Base-by-base conservation (phyloP, 225 moss, liverwort and hornwort species). In the Straminergon stramineum region DNA sequence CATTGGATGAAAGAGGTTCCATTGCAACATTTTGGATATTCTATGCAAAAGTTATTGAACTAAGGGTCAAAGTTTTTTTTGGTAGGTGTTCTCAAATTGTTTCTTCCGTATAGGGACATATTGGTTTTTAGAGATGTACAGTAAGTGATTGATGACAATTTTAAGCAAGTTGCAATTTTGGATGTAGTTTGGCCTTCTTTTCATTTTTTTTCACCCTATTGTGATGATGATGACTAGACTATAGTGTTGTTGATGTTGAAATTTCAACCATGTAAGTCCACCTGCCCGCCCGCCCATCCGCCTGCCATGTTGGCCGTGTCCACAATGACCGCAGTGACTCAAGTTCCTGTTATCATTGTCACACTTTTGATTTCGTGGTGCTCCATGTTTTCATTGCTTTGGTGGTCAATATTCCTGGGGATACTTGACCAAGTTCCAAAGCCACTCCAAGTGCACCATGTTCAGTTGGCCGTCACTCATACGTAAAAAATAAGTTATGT, bases 111-210 rank as follows among this genome's bases (percentile, higher is more conserved):
- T 13, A 39, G 0, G 3, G 39, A 23, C 23, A 70, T 23, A 39
- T 23, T 23, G 4, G 4, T 39, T n/a, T 14, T 7, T 4, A 8
- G 14, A 39, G 7, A 39, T 23, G 23, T 39, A 23, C 7, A 14
- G 8, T 23, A 0, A 7, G 1, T 22, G 22, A 68, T n/a, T n/a
- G n/a, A 22, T 69, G n/a, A 23, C 2, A 2, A 0, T 69, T 69
- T 37, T 13, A 0, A 2, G 4, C 7, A 13, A 21, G 22, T 7
- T 13, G 13, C 13, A 2, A 69, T n/a, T 69, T 48, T 7, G 48
- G 48, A 9, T 48, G 30, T 18, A 4, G 6, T 45, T 48, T 75
- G 48, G 48, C 11, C 75, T 14, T 75, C 13, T 31, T 75, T 75
- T 51, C 19, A 7, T 31, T 75, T 75, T 75, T 75, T 51, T 10